Conservation (phyloP, 768 basidiomycete species). For the Epithele typhae region DNA sequence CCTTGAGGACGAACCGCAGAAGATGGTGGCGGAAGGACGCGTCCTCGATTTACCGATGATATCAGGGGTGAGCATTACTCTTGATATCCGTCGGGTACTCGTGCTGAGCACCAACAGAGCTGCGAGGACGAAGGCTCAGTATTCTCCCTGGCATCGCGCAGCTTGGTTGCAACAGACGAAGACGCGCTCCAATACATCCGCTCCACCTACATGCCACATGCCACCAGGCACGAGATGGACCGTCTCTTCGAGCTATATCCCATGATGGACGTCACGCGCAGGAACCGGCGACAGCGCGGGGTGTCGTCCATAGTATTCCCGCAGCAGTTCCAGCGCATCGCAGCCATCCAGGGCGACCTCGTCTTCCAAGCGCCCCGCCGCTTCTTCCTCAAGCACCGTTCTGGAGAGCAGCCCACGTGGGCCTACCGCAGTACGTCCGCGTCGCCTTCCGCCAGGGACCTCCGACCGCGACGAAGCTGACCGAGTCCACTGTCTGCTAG, state of each 20-base stretch:
- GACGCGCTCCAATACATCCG: too few species aligned
- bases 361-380: conserved; percentile 47
- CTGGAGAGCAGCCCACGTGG: conserved; percentile 14
- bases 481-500: background rate
- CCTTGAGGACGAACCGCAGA: conserved; percentile 9
- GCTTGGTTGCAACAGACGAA: conserved; percentile 8
- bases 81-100: background rate
- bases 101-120: background rate
- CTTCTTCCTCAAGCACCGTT: conserved; percentile 31
- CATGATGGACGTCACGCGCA: conserved; percentile 29
- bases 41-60: conserved; percentile 16
- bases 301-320: conserved; percentile 32
- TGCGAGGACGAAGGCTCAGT: conserved; percentile 17
- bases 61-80: conserved; percentile 10
- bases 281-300: too few species aligned
- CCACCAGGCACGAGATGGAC: background rate
- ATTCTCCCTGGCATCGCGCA: conserved; percentile 7
- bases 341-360: conserved; percentile 45
- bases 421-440: background rate
- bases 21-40: conserved; percentile 7
- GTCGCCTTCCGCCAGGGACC: background rate
- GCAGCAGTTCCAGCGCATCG: conserved; percentile 50
- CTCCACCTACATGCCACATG: background rate
- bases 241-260: conserved; percentile 25
- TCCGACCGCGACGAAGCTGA: too few species aligned